phyloP scores from a whole-genome alignment of 2,329 filamentous ascomycete genomes.

The Sporothrix phasma region DNA sequence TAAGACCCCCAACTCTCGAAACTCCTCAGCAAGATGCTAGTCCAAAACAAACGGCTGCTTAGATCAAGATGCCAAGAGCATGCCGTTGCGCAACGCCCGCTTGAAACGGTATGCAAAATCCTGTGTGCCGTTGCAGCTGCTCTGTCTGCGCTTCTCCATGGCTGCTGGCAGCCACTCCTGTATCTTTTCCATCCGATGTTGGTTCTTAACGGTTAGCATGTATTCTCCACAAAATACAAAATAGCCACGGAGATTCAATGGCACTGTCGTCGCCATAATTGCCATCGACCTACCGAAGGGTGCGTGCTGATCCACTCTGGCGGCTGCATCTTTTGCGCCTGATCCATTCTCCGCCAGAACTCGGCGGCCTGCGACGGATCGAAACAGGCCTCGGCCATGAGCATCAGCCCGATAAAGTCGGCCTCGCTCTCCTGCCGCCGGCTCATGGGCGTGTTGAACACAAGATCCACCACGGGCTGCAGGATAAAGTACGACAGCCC shows the following conservation, averaged over 20 bases:
- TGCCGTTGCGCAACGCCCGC: slow-evolving; percentile 34
- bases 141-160: slow-evolving; percentile 41
- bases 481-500: slow-evolving; percentile 32
- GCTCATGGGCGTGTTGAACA: slow-evolving; percentile 58
- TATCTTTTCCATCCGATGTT: slow-evolving; percentile 56
- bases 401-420: slow-evolving; percentile 70
- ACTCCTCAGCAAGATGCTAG: background rate
- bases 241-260: background rate
- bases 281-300: slow-evolving; percentile 47
- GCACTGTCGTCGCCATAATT: background rate
- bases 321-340: slow-evolving; percentile 35
- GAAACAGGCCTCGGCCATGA: slow-evolving; percentile 75
- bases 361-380: slow-evolving; percentile 56
- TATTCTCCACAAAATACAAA: background rate
- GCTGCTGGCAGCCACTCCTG: slow-evolving; percentile 51
- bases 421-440: slow-evolving; percentile 67
- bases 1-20: background rate
- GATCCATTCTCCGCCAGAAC: slow-evolving; percentile 60
- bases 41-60: no score
- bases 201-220: slow-evolving; percentile 33
- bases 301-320: slow-evolving; percentile 71
- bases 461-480: slow-evolving; percentile 47
- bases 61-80: slow-evolving; percentile 23
- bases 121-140: slow-evolving; percentile 43
- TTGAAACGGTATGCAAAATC: slow-evolving; percentile 45